Evolutionary conservation across 78 protist genomes (phyloP).

Genomic region (Dictyostelium firmibasis): DNA sequence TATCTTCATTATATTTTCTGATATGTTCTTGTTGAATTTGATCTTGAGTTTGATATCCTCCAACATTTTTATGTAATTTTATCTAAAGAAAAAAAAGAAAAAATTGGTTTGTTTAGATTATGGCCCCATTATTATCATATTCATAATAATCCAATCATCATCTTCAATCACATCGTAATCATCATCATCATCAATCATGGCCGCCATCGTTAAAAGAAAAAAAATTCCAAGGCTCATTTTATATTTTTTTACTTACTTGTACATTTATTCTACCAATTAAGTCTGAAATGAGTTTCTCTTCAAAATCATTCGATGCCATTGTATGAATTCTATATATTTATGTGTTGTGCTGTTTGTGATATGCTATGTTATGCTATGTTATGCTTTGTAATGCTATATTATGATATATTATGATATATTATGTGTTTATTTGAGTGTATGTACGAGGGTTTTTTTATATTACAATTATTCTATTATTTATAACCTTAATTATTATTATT

Average conservation of each 20-base stretch:
- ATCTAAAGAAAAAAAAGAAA: no score
- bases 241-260: constrained; percentile 42
- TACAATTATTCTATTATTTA: not conserved
- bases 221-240: no score
- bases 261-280: constrained; percentile 58
- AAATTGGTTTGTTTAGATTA: not conserved
- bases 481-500: not conserved
- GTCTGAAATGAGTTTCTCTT: constrained; percentile 40
- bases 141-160: no score
- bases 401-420: no score
- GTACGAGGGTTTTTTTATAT: not conserved
- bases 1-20: constrained; percentile 52
- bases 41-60: constrained; percentile 69
- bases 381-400: no score
- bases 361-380: no score
- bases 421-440: not conserved
- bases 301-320: constrained; percentile 46
- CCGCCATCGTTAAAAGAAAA: no score
- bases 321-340: not conserved
- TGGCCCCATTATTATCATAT: no score
- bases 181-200: no score
- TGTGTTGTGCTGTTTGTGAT: not conserved
- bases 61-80: constrained; percentile 51
- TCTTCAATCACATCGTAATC: no score
- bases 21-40: constrained; percentile 78